phyloP scores from a whole-genome alignment of 345 rosid species.

The Raphanus raphanistrum region DNA sequence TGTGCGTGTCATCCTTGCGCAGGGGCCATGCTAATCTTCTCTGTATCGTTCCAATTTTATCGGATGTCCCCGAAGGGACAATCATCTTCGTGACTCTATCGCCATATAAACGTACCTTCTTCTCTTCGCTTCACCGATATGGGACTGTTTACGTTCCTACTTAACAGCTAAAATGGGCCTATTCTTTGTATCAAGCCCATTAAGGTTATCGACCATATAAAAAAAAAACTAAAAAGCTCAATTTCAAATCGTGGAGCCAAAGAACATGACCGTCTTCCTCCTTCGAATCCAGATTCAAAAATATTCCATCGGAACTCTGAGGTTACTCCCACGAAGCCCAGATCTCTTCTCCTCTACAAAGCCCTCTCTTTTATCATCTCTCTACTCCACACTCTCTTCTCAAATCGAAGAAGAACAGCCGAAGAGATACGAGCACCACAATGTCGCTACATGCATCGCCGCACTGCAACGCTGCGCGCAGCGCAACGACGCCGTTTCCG shows the following conservation, averaged over 20 bases:
- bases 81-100: not conserved
- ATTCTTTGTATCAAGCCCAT: not conserved
- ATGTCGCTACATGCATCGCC: constrained; percentile 50
- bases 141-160: not conserved
- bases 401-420: constrained; percentile 23
- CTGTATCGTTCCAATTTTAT: not conserved
- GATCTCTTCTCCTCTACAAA: not conserved
- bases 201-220: not conserved
- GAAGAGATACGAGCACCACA: constrained; percentile 25
- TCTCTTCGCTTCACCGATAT: not conserved
- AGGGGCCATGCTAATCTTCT: not conserved
- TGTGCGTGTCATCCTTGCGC: not conserved
- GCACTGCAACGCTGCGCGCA: constrained; percentile 57
- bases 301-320: not conserved
- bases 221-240: not conserved
- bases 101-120: not conserved
- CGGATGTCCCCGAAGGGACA: not conserved
- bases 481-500: constrained; percentile 35
- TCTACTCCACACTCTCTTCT: constrained; percentile 15
- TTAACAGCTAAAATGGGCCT: not conserved
- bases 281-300: constrained; percentile 12
- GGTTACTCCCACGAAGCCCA: constrained; percentile 22
- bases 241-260: not conserved
- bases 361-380: not conserved
- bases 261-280: constrained; percentile 6